Base-by-base conservation (phyloP, 2,329 filamentous ascomycete species). In the Monosporascus sp. region DNA sequence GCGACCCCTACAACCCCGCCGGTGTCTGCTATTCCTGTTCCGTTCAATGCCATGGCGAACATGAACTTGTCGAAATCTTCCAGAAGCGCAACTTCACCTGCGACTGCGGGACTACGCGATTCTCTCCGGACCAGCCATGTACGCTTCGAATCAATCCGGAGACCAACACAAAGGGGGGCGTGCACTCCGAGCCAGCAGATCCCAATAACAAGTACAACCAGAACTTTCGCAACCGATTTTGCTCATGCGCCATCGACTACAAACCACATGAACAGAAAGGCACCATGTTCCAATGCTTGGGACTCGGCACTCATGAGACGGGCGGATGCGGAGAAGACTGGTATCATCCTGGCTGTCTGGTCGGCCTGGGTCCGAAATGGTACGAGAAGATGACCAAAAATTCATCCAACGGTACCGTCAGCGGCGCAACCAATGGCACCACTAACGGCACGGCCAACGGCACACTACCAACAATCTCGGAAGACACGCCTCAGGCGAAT, bases 211-310 rank as follows among this genome's bases (percentile, higher is more conserved):
- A 82, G 63, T 99, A 99, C 76, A 96, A 97, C 66, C 89, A 97
- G 56, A 99, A 99, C 75, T 99, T 96, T 65, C 81, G 84, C 61
- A 97, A 97, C 65, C 83, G 80, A 45, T 99, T 99, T 73, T 99
- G 94, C 69, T 90, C 88, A 2, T 99, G 94, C 66, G 83, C 83
- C 31, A 87, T 92, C 64, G 84, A 92, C 55, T 99, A 99, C 67
- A 88, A 97, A 67, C 85, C 93, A 0, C 83, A 93, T 48, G 80
- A 89, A 67, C 91, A 99, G 69, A 95, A 93, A 63, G 93, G 93
- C 0, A 97, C 92, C 40, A 99, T 99, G 94, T 99, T 95, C 63
- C 94, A 99, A 70, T 99, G 94, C 67, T 71, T 97, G 2, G 93
- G 93, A 0, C 76, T 97, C 1, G 91, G 91, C 1, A 87, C 84